Base-by-base conservation (phyloP, 2,329 filamentous ascomycete species). In the Botrytis deweyae region DNA sequence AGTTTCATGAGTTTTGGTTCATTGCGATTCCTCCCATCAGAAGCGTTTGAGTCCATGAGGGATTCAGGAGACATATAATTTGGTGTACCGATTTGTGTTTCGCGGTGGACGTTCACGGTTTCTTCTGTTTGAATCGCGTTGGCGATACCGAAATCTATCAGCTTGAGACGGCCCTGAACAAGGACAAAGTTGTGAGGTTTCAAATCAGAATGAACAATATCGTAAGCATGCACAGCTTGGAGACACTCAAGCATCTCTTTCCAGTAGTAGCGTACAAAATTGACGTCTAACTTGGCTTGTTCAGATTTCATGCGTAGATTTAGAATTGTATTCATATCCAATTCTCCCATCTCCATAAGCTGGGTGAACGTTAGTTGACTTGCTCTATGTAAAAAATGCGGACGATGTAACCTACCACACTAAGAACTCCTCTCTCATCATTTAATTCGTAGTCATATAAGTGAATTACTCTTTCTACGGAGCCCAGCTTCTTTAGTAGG, bases 1-100 rank as follows among this genome's bases (percentile, higher is more conserved):
- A 99, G 87, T 82, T 97, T 97, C 91, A 98, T 96, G 75, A 98
- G 87, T 82, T 95, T 97, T 22, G 89, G 87, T 36, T 78, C 78
- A 78, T 79, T 81, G 75, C 78, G 76, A 79, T 83, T 81, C 44
- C 83, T 80, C 44, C 84, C 71, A 83, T 78, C 75, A 42, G 83
- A 82, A 62, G 85, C 91, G 78, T 97, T 97, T 40, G 91, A 92
- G 83, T 98, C 96, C 81, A 97, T 90, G 67, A 99, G 88, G 3
- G 93, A 94, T 83, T 99, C 96, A 0, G 96, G 96, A 1, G 94
- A 97, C 96, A 99, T 99, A 85, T 98, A 99, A 82, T 97, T 99
- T 5, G 96, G 95, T 0, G 96, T 99, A 73, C 97, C 96, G 76
- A 98, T 91, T 83, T 98, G 94, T 18, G 92, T 93, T 81, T 99